Evolutionary conservation across 1,284 basidiomycete species (phyloP).

Genomic region (Peniophora sp.): DNA sequence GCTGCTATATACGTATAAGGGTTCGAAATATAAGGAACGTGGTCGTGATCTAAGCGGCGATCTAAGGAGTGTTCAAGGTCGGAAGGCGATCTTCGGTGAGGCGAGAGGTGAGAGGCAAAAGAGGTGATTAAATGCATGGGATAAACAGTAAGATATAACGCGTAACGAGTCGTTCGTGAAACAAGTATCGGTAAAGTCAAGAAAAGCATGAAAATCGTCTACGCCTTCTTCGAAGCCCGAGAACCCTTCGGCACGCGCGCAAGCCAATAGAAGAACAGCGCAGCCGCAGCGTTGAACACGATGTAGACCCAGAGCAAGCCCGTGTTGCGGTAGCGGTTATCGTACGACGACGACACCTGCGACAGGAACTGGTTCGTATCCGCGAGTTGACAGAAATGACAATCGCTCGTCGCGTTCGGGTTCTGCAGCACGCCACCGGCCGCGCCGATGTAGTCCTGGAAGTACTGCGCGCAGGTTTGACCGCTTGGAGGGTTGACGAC

Average conservation of each 20-base stretch:
- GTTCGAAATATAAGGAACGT: too few relatives aligned
- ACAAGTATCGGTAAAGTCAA: too few relatives aligned
- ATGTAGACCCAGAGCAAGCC: conserved; percentile 61
- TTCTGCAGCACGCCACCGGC: conserved; percentile 64
- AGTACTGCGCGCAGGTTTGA: conserved; percentile 56
- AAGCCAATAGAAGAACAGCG: neutral
- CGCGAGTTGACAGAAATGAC: conserved; percentile 45
- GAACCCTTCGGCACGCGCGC: neutral
- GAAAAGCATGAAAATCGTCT: too few relatives aligned
- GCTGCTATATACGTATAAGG: too few relatives aligned
- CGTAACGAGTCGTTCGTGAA: too few relatives aligned
- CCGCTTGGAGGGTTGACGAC: conserved; percentile 48
- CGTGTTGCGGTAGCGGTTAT: conserved; percentile 52
- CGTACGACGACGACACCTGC: conserved; percentile 40
- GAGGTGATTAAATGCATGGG: too few relatives aligned
- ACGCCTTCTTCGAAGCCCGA: neutral
- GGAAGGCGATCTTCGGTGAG: too few relatives aligned
- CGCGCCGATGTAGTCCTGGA: conserved; percentile 41
- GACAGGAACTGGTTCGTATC: conserved; percentile 55
- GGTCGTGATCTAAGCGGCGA: too few relatives aligned
- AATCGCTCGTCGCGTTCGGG: conserved; percentile 45
- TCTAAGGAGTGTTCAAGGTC: too few relatives aligned
- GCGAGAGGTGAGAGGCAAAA: too few relatives aligned
- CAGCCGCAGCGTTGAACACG: conserved; percentile 44
- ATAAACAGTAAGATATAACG: too few relatives aligned